Conservation (phyloP, 495 filamentous ascomycete species). For the Trichocladium antarcticum region DNA sequence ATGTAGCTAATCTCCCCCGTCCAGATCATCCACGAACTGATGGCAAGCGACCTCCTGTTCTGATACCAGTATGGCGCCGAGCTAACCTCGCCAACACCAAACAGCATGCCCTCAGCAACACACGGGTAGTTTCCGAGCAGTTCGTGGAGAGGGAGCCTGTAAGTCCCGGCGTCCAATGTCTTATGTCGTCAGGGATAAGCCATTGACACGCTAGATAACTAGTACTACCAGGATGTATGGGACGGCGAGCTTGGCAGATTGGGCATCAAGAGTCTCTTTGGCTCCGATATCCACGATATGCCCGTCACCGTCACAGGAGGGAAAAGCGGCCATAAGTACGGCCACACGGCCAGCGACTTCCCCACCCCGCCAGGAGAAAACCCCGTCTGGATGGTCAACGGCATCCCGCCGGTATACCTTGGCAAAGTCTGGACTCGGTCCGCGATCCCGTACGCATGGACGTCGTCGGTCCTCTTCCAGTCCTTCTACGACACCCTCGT, state of each 20-base stretch:
- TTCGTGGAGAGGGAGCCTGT: not conserved
- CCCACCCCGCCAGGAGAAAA: not conserved
- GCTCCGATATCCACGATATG: not conserved
- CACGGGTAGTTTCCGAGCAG: not conserved
- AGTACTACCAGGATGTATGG: not conserved
- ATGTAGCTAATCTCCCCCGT: no score
- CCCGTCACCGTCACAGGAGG: not conserved
- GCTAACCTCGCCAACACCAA: not conserved
- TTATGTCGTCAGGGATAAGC: no score
- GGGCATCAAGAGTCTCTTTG: slow-evolving; percentile 1
- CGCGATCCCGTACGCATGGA: not conserved
- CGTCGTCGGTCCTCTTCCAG: not conserved
- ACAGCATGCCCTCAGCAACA: not conserved
- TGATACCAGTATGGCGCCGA: not conserved
- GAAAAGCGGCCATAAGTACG: not conserved
- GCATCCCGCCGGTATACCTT: not conserved
- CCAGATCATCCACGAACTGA: slow-evolving; percentile 1
- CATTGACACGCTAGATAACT: no score
- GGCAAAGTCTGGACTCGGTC: not conserved
- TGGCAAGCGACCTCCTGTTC: not conserved
- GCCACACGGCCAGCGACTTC: not conserved
- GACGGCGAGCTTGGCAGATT: not conserved
- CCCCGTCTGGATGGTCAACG: not conserved
- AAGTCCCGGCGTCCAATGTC: no score
- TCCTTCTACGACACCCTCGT: not conserved